phyloP scores from a whole-genome alignment of 176 grass and related monocot genomes.

The Triticum turgidum region DNA sequence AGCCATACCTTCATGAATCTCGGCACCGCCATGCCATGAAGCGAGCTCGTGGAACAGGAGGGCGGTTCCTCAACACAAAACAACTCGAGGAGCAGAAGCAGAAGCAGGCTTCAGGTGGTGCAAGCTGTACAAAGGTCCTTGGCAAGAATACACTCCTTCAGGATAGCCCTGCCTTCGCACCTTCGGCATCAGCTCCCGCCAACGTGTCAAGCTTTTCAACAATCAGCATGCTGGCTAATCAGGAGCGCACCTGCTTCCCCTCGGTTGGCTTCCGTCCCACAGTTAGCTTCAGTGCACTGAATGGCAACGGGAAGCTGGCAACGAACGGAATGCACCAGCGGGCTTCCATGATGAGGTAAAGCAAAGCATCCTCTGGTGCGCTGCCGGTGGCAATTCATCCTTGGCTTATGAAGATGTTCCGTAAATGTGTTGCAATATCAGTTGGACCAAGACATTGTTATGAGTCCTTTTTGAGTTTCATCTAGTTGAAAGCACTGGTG shows the following conservation, averaged over 20 bases:
- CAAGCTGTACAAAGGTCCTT: slow-evolving; percentile 28
- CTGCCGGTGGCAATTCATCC: slow-evolving; percentile 91
- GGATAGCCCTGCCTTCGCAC: not conserved
- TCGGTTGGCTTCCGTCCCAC: slow-evolving; percentile 33
- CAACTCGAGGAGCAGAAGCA: slow-evolving; percentile 55
- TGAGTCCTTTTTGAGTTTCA: not conserved
- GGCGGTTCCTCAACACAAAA: slow-evolving; percentile 91
- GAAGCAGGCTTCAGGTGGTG: slow-evolving; percentile 23
- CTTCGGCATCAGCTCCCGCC: slow-evolving; percentile 28
- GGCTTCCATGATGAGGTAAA: slow-evolving; percentile 42
- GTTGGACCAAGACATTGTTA: slow-evolving; percentile 20
- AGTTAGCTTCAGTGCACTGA: not conserved
- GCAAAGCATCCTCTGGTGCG: slow-evolving; percentile 31
- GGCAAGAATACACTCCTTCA: slow-evolving; percentile 30
- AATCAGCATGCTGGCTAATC: slow-evolving; percentile 29
- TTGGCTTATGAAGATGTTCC: slow-evolving; percentile 76
- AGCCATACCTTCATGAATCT: slow-evolving; percentile 99
- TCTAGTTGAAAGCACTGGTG: slow-evolving; percentile 20
- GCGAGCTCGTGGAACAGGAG: slow-evolving; percentile 83
- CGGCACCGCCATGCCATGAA: slow-evolving; percentile 95
- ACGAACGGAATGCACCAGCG: slow-evolving; percentile 28
- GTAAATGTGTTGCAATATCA: slow-evolving; percentile 33
- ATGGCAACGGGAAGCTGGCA: slow-evolving; percentile 32
- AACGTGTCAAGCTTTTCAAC: slow-evolving; percentile 38
- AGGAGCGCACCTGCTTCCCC: slow-evolving; percentile 42